phyloP scores from a whole-genome alignment of 2,329 filamentous ascomycete species.

The Didymella segeticola region DNA sequence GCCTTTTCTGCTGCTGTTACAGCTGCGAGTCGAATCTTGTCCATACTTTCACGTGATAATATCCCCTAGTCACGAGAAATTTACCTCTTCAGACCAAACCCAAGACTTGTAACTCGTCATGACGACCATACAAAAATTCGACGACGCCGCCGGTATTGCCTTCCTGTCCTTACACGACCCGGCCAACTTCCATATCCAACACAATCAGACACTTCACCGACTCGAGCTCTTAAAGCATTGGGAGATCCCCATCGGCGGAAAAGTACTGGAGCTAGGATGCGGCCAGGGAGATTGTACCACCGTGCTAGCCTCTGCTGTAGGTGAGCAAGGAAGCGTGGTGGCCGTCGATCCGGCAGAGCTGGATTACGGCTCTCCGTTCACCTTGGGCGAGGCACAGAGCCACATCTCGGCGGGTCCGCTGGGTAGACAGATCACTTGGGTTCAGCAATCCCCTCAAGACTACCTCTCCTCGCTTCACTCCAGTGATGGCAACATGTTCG shows the following conservation, averaged over 20 bases:
- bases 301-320: constrained; percentile 59
- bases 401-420: constrained; percentile 52
- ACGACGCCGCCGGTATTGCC: constrained; percentile 23
- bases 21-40: no score
- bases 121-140: no score
- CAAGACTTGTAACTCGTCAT: no score
- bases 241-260: constrained; percentile 42
- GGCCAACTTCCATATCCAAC: constrained; percentile 24
- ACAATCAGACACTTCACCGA: constrained; percentile 33
- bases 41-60: no score
- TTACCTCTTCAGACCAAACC: no score
- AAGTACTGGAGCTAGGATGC: constrained; percentile 65
- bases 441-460: constrained; percentile 47
- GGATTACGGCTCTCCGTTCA: constrained; percentile 59
- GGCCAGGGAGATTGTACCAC: constrained; percentile 66
- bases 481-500: constrained; percentile 42
- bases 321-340: constrained; percentile 51
- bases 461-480: constrained; percentile 21
- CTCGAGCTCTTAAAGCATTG: constrained; percentile 30
- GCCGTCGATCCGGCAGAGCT: constrained; percentile 61
- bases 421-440: constrained; percentile 55
- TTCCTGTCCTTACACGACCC: constrained; percentile 28
- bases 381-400: constrained; percentile 57
- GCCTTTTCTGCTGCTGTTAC: no score
- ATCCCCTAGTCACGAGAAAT: no score